Percentiles rank a stretch among this genome's conserved stretches.
These are phyloP conservation scores for Arthromyces matolae DNA, from an alignment of 768 basidiomycete species.

Conservation along the genomic window DNA sequence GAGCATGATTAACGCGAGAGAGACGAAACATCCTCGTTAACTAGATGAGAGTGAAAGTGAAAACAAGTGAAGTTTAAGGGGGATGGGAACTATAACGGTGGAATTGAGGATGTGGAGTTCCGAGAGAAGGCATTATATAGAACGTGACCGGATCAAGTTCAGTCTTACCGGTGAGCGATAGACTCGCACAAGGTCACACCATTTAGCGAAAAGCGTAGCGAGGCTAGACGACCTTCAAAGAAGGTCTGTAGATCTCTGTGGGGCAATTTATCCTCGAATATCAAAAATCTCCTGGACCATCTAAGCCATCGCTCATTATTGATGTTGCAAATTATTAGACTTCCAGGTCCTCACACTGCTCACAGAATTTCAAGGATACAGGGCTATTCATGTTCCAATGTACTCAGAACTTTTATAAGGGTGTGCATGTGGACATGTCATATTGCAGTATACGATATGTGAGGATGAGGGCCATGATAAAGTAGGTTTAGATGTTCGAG, in stretches of 20 bases:
- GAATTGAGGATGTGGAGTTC: not conserved
- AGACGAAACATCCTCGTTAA: slow-evolving; percentile 10
- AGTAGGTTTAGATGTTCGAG: slow-evolving; percentile 64
- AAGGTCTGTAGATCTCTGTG: too few species aligned
- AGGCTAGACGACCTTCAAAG: too few species aligned
- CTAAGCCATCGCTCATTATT: too few species aligned
- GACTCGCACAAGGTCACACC: too few species aligned
- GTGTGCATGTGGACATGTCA: slow-evolving; percentile 39
- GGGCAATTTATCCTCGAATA: too few species aligned
- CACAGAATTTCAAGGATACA: not conserved
- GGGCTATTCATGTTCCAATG: too few species aligned
- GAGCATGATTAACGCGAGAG: slow-evolving; percentile 2
- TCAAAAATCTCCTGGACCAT: too few species aligned
- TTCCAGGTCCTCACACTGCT: not conserved
- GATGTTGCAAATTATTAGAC: not conserved
- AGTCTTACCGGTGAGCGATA: too few species aligned
- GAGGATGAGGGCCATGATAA: slow-evolving; percentile 32
- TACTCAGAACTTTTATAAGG: slow-evolving; percentile 8
- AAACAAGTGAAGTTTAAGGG: too few species aligned
- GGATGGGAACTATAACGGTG: too few species aligned
- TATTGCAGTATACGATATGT: slow-evolving; percentile 43
- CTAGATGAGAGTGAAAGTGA: not conserved
- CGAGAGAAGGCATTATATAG: not conserved
- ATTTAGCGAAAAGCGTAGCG: too few species aligned
- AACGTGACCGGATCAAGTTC: slow-evolving; percentile 6